Evolutionary conservation across 202 grass and related monocot species (phyloP).

Genomic region (Carex sylvatica): DNA sequence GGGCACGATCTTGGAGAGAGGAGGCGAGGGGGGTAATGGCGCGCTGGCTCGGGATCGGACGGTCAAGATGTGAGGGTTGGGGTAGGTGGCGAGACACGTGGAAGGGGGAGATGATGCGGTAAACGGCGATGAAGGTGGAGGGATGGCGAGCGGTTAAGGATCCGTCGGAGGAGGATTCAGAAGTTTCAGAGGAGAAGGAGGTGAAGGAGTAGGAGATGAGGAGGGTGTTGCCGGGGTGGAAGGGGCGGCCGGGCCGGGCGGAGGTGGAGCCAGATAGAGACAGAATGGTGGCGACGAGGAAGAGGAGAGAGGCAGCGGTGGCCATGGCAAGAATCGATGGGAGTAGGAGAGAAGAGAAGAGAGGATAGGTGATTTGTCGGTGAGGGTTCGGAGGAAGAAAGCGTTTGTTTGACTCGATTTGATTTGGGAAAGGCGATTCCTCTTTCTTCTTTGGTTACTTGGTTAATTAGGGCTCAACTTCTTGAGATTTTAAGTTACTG

Average conservation of each 20-base stretch:
- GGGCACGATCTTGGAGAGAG: conserved; percentile 47
- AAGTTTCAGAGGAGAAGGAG: conserved; percentile 28
- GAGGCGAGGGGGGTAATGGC: conserved; percentile 9
- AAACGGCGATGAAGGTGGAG: conserved; percentile 63
- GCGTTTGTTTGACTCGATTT: conserved; percentile 9
- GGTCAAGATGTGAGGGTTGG: conserved; percentile 27
- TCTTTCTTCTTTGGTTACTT: conserved; percentile 7
- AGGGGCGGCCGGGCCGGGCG: conserved; percentile 23
- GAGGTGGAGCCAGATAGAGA: conserved; percentile 38
- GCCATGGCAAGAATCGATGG: conserved; percentile 32
- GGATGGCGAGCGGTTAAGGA: conserved; percentile 34
- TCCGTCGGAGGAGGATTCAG: conserved; percentile 39
- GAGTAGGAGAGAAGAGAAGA: conserved; percentile 27
- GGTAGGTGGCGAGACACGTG: conserved; percentile 46
- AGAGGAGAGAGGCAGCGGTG: conserved; percentile 42
- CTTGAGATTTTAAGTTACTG: not conserved
- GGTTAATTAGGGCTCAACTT: not conserved
- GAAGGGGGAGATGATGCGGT: conserved; percentile 41
- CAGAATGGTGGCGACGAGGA: conserved; percentile 63
- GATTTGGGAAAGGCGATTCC: conserved; percentile 3
- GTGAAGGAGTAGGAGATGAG: conserved; percentile 66
- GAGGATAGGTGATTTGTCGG: conserved; percentile 36
- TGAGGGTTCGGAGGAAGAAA: conserved; percentile 31
- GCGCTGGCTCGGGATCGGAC: conserved; percentile 39
- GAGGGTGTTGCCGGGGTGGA: conserved; percentile 49